Base-by-base conservation (phyloP, 495 filamentous ascomycete species). In the Sporormia fimetaria region DNA sequence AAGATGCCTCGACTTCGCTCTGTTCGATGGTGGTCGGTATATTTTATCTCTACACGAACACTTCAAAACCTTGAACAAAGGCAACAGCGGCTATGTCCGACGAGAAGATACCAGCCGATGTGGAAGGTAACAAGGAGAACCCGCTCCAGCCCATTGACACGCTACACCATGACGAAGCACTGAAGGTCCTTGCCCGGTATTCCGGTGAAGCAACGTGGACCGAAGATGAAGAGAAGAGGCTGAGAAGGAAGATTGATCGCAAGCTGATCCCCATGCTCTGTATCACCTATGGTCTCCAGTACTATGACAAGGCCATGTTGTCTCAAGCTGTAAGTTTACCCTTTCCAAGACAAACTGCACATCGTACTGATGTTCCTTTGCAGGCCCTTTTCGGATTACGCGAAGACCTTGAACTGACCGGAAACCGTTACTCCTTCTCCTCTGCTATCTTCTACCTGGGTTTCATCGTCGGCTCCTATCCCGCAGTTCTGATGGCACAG, bases 201-300 rank as follows among this genome's bases (percentile, higher is more conserved):
- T 45, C 53, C 0, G 67, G 66, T 14, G 63, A 64, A n/a, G 49
- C 60, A 35, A 51, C 52, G 8, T 69, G 65, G 43, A 57, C 59
- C n/a, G 36, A 42, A 2, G 51, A 44, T 21, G 63, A 60, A 33
- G 64, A 65, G 47, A 63, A 61, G 39, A 58, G 50, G 40, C 44
- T 65, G 18, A 38, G 54, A 1, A 55, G 59, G 17, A 65, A 57
- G 46, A 56, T 67, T 23, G 63, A 78, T 43, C 56, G 66, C 5
- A 57, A 61, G 3, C 59, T 76, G 21, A 50, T 74, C 24, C 65
- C 68, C 6, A 55, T 76, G 6, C 60, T 76, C 12, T 67, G 65
- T 12, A 57, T 65, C 0, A 73, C 71, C 14, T 71, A 72, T 43
- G 61, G 55, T 9, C 57, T 58, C 0, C 57, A 60, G 33, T 63